These are phyloP conservation scores for Penicillium brasilianum DNA, from an alignment of 2,329 filamentous ascomycete species.

Conservation along the genomic window DNA sequence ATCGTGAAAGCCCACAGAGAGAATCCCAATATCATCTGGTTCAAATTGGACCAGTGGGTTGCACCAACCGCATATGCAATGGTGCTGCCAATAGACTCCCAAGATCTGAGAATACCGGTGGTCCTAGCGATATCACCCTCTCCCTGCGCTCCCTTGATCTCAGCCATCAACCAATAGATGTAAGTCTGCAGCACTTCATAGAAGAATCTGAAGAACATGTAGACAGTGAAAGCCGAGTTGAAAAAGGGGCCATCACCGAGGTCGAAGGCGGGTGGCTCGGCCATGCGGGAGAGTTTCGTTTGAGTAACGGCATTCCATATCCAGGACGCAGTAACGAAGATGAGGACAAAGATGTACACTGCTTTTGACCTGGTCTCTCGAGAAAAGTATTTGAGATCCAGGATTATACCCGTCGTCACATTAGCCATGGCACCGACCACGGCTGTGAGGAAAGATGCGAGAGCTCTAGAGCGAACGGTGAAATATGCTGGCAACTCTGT, in stretches of 20 bases:
- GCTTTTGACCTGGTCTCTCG: slow-evolving; percentile 51
- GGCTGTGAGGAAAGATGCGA: slow-evolving; percentile 52
- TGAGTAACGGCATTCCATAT: slow-evolving; percentile 58
- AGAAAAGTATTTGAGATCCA: slow-evolving; percentile 49
- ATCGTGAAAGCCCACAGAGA: slow-evolving; percentile 37
- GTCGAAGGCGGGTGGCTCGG: slow-evolving; percentile 50
- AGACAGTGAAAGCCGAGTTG: slow-evolving; percentile 51
- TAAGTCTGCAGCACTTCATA: slow-evolving; percentile 60
- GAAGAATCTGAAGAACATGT: slow-evolving; percentile 57
- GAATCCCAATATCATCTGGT: slow-evolving; percentile 41
- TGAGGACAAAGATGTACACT: slow-evolving; percentile 50
- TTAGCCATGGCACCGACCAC: slow-evolving; percentile 53
- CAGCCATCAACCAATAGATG: slow-evolving; percentile 57
- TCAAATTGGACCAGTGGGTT: slow-evolving; percentile 36
- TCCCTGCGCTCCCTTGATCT: slow-evolving; percentile 32
- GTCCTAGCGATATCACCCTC: slow-evolving; percentile 40
- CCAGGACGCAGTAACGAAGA: slow-evolving; percentile 52
- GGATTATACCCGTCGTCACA: slow-evolving; percentile 17
- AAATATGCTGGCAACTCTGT: slow-evolving; percentile 48
- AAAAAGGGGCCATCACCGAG: slow-evolving; percentile 30
- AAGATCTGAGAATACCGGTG: slow-evolving; percentile 39
- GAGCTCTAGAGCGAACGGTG: slow-evolving; percentile 55
- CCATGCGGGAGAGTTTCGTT: slow-evolving; percentile 54
- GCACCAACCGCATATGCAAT: slow-evolving; percentile 41
- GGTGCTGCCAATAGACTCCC: slow-evolving; percentile 41